A percentile compares a stretch with the other conserved stretches of the same genome.
Conservation (phyloP, 2,329 filamentous ascomycete species). For the Alternaria consortialis region DNA sequence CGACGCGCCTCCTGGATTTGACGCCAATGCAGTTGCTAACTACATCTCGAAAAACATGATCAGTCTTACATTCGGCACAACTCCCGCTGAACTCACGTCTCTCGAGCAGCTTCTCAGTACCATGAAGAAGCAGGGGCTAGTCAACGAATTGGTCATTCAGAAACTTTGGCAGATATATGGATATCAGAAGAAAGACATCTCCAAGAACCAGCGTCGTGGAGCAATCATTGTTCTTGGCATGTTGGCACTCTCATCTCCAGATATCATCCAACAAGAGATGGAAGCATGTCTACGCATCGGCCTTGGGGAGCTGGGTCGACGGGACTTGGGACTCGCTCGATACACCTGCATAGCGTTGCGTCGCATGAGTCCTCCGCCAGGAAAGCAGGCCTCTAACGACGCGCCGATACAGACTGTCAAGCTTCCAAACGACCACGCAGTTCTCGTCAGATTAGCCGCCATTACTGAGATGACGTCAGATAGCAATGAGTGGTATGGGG, state of each 20-base stretch:
- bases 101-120: slow-evolving; percentile 93
- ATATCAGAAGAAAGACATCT: slow-evolving; percentile 88
- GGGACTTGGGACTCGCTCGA: slow-evolving; percentile 88
- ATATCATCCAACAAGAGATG: slow-evolving; percentile 94
- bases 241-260: slow-evolving; percentile 90
- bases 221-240: slow-evolving; percentile 97
- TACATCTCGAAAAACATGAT: slow-evolving; percentile 99
- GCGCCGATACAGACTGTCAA: slow-evolving; percentile 68
- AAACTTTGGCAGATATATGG: slow-evolving; percentile 99
- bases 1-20: slow-evolving; percentile 89
- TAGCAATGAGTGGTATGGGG: slow-evolving; percentile 91
- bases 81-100: slow-evolving; percentile 92
- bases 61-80: slow-evolving; percentile 94
- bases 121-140: slow-evolving; percentile 94
- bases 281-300: slow-evolving; percentile 93
- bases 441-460: slow-evolving; percentile 79
- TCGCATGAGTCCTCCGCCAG: slow-evolving; percentile 78
- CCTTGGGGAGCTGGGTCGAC: slow-evolving; percentile 79
- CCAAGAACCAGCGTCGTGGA: slow-evolving; percentile 85
- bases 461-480: slow-evolving; percentile 87
- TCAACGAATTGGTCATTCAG: slow-evolving; percentile 83
- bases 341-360: slow-evolving; percentile 94
- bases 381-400: slow-evolving; percentile 72
- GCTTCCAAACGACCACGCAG: slow-evolving; percentile 89
- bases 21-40: slow-evolving; percentile 87